Conservation (phyloP, 225 moss, liverwort and hornwort species). For the Antitrichia curtipendula region DNA sequence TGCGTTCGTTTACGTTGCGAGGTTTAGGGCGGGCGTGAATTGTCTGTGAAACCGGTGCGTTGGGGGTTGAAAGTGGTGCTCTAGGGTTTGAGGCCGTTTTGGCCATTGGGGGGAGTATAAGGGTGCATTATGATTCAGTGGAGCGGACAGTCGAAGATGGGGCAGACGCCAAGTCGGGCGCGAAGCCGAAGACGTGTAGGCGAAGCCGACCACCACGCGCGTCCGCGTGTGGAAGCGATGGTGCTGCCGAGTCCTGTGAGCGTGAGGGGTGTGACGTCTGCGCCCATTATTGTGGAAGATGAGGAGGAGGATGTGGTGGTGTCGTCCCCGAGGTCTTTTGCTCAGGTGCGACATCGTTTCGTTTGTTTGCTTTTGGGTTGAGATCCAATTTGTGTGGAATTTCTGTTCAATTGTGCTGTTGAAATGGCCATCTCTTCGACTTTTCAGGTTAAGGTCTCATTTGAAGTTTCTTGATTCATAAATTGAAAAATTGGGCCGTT, state of each 20-base stretch:
- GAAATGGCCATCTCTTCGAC: not conserved
- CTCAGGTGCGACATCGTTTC: constrained; percentile 1
- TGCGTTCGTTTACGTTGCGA: not conserved
- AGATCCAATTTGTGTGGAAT: not conserved
- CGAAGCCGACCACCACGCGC: not conserved
- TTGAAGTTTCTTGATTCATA: not conserved
- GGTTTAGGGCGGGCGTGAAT: not conserved
- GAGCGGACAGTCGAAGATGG: constrained; percentile 10
- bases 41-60: not conserved
- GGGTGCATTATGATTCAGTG: constrained; percentile 4
- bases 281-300: constrained; percentile 30
- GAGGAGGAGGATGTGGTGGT: constrained; percentile 43
- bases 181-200: constrained; percentile 5
- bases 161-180: not conserved
- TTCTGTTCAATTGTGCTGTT: not conserved
- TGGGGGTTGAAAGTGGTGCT: not conserved
- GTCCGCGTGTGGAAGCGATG: not conserved
- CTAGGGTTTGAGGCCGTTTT: constrained; percentile 2
- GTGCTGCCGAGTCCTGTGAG: not conserved
- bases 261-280: not conserved
- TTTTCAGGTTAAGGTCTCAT: not conserved
- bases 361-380: not conserved
- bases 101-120: not conserved
- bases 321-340: constrained; percentile 31
- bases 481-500: not conserved